Evolutionary conservation across 176 grass and related monocot genomes (phyloP).

Genomic region (Oryza punctata): DNA sequence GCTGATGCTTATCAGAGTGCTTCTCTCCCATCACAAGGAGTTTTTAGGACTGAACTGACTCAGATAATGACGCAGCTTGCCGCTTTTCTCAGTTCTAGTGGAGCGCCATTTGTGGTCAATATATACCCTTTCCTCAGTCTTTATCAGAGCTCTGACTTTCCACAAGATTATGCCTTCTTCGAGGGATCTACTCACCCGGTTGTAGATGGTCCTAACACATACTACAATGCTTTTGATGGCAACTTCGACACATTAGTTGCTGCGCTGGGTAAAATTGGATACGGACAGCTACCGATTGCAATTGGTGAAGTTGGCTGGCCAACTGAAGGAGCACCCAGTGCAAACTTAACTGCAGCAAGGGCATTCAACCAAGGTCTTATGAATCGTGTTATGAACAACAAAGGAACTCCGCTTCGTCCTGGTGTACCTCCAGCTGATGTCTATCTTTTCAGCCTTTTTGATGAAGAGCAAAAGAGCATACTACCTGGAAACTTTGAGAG

Average conservation of each 20-base stretch:
- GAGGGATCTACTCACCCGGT: constrained; percentile 90
- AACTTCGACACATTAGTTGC: constrained; percentile 91
- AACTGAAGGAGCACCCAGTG: constrained; percentile 83
- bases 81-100: constrained; percentile 74
- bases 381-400: constrained; percentile 68
- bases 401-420: constrained; percentile 81
- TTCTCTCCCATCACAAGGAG: constrained; percentile 77
- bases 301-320: constrained; percentile 97
- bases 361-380: constrained; percentile 92
- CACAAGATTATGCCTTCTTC: constrained; percentile 98
- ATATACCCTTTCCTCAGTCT: constrained; percentile 97
- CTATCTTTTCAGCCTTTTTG: constrained; percentile 89
- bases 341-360: constrained; percentile 87
- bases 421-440: constrained; percentile 75
- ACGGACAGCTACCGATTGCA: constrained; percentile 71
- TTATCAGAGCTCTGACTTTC: constrained; percentile 85
- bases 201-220: constrained; percentile 78
- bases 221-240: constrained; percentile 96
- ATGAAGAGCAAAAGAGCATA: constrained; percentile 81
- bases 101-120: constrained; percentile 89
- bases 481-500: constrained; percentile 90
- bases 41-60: constrained; percentile 85
- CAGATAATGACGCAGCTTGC: constrained; percentile 91
- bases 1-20: constrained; percentile 84
- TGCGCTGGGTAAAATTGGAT: constrained; percentile 82